A percentile compares a stretch with the other conserved stretches of the same genome.
phyloP scores from a whole-genome alignment of 148 eudicot genomes.

The Silene conica region DNA sequence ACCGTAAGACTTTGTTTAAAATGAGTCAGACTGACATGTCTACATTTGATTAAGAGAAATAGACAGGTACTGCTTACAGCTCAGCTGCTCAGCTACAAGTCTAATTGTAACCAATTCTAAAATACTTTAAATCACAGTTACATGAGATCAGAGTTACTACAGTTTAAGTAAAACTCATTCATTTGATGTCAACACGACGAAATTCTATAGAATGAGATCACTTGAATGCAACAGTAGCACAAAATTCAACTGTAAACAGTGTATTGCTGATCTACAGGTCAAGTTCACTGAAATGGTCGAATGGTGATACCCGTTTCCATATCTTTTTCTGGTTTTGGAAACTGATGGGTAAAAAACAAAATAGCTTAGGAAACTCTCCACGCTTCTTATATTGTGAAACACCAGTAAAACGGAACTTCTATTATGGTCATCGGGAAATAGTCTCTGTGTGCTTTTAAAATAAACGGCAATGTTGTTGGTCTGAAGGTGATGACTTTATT shows the following conservation, averaged over 20 bases:
- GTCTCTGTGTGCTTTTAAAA: neutral
- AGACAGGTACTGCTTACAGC: conserved; percentile 8
- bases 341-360: neutral
- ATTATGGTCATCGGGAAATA: neutral
- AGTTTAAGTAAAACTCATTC: neutral
- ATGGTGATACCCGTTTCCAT: neutral
- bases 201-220: neutral
- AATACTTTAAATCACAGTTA: conserved; percentile 4
- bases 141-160: neutral
- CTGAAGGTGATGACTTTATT: no score
- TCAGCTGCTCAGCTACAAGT: conserved; percentile 12
- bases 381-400: neutral
- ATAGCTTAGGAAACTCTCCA: neutral
- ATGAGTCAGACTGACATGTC: neutral
- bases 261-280: neutral
- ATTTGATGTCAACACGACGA: neutral
- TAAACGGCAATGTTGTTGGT: neutral
- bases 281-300: neutral
- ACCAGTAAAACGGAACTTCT: neutral
- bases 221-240: neutral
- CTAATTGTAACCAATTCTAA: neutral
- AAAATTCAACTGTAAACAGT: neutral
- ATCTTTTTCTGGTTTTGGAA: neutral
- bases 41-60: conserved; percentile 6
- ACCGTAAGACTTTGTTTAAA: neutral